These are phyloP conservation scores for Onygenales sp. DNA, from an alignment of 2,329 filamentous ascomycete genomes.

Conservation along the genomic window DNA sequence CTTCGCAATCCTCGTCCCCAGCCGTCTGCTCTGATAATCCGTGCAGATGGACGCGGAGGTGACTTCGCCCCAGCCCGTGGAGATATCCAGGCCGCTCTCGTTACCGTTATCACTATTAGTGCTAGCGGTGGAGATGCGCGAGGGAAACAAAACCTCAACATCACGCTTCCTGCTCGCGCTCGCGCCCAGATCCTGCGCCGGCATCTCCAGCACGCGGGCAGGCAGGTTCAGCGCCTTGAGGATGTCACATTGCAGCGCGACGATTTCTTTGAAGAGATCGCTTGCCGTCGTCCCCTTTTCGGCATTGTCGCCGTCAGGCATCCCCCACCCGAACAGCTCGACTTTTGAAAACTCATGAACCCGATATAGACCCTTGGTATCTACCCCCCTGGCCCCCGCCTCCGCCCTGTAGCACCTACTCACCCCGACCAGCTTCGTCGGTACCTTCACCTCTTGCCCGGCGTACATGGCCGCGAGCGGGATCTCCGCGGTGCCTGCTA, in stretches of 20 bases:
- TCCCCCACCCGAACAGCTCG: conserved; percentile 90
- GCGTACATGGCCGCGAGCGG: conserved; percentile 87
- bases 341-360: conserved; percentile 99
- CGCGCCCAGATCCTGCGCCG: conserved; percentile 75
- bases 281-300: conserved; percentile 19
- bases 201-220: conserved; percentile 90
- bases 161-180: conserved; percentile 80
- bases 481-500: conserved; percentile 90
- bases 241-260: conserved; percentile 79
- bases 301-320: conserved; percentile 26
- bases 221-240: conserved; percentile 66
- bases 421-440: conserved; percentile 69
- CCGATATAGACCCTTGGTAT: conserved; percentile 89
- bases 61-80: conserved; percentile 79
- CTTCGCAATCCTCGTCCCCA: conserved; percentile 53
- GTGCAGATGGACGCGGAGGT: conserved; percentile 85
- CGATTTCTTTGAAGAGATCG: conserved; percentile 69
- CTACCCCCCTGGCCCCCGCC: conserved; percentile 77
- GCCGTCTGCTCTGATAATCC: conserved; percentile 80
- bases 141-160: conserved; percentile 91
- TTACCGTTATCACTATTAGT: background rate
- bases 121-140: conserved; percentile 39
- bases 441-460: conserved; percentile 61
- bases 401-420: conserved; percentile 95
- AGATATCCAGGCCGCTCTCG: background rate